Conservation (phyloP, 768 basidiomycete species). For the Suillus spraguei region DNA sequence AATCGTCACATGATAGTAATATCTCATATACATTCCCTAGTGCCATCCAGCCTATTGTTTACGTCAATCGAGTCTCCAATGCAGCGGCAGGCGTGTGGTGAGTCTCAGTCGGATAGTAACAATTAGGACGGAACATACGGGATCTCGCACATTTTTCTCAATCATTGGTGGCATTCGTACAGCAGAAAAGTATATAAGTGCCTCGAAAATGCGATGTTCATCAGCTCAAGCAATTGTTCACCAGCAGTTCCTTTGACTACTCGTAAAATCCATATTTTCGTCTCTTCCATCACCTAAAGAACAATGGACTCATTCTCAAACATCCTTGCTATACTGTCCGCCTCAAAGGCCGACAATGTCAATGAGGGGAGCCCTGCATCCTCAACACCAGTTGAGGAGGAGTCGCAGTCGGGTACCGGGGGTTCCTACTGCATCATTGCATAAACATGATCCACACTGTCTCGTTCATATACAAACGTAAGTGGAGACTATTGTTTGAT, state of each 20-base stretch:
- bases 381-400: conserved; percentile 2
- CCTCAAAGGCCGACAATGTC: neutral
- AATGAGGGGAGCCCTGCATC: neutral
- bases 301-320: conserved; percentile 4
- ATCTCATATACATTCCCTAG: neutral
- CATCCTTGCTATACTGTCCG: neutral
- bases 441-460: neutral
- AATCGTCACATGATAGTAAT: conserved; percentile 1
- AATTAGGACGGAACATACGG: neutral
- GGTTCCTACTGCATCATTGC: conserved; percentile 3
- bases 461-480: neutral
- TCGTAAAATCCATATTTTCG: neutral
- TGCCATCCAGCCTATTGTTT: neutral
- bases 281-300: neutral
- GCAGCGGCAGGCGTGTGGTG: neutral
- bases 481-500: neutral
- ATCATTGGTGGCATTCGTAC: neutral
- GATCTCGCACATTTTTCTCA: neutral
- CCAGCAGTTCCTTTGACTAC: neutral
- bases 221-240: neutral
- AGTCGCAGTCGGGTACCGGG: neutral
- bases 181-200: neutral
- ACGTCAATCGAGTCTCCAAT: neutral
- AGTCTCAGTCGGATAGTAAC: neutral
- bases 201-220: neutral